Base-by-base conservation (phyloP, 83 land plant species). In the Thuja plicata region DNA sequence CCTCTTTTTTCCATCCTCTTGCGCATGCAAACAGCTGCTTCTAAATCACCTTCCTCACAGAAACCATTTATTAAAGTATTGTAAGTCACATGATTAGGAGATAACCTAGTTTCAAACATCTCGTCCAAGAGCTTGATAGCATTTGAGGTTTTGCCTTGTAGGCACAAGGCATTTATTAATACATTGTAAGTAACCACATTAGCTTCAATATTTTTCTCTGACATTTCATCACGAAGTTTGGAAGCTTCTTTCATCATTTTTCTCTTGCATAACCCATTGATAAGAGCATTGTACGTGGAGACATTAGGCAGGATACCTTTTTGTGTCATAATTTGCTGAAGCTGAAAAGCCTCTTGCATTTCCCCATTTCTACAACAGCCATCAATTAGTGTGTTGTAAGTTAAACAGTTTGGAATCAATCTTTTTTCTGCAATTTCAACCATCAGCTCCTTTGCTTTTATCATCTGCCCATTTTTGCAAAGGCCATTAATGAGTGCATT, bases 41-140 rank as follows among this genome's bases (percentile, higher is more conserved):
- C 89, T 17, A 93, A 52, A 71, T 94, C 89, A 40, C 94, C 93
- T 89, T 94, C 93, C 85, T 81, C 90, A 35, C 91, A 92, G 85
- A 89, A 94, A 30, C 94, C 96, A 71, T 93, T 93, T 85, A 95
- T 91, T 86, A 95, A 76, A 86, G 94, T 92, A 88, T 93, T 95
- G 81, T 92, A 95, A 60, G 91, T 93, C 88, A 93, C 60, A 76
- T 92, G 89, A 57, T 82, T 94, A 19, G 95, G 96, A 15, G 82
- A 82, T 77, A 92, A 38, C 45, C 96, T 95, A 77, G 74, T 15
- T 17, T 88, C 90, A 21, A 87, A 38, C 92, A 94, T 94, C 91
- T 94, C 94, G 84, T 95, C 90, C 86, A 95, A 89, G 41, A 94
- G 92, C 78, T 88, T 90, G 66, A 86, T 48, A 38, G 92, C 96